Conservation (phyloP, 129 eudicot species). For the Flaveria brownii region DNA sequence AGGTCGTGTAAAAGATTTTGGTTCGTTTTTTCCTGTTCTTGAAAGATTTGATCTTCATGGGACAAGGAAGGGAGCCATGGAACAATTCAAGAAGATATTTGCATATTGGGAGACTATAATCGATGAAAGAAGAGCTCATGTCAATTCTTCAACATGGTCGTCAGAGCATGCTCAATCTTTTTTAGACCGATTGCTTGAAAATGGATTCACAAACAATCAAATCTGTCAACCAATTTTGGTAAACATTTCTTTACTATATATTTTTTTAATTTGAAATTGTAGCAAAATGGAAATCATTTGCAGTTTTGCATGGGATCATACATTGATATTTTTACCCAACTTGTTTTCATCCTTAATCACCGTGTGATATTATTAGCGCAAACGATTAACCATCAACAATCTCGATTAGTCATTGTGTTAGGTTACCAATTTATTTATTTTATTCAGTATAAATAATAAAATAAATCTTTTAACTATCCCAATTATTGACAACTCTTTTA, state of each 20-base stretch:
- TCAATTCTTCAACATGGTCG: constrained; percentile 6
- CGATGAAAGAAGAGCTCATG: background rate
- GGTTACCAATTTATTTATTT: too few species aligned
- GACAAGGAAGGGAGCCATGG: background rate
- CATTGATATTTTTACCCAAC: too few species aligned
- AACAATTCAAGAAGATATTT: background rate
- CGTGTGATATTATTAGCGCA: too few species aligned
- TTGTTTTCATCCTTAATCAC: too few species aligned
- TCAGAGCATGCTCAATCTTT: constrained; percentile 2
- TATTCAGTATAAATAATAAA: too few species aligned
- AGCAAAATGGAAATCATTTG: too few species aligned
- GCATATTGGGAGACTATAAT: constrained; percentile 15
- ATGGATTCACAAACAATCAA: background rate
- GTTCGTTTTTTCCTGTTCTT: constrained; percentile 6
- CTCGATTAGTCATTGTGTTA: too few species aligned
- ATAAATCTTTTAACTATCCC: too few species aligned
- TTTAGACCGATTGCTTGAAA: constrained; percentile 22
- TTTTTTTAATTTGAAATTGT: too few species aligned
- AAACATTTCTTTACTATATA: too few species aligned
- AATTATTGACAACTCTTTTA: background rate
- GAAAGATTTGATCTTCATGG: constrained; percentile 18
- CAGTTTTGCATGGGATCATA: too few species aligned
- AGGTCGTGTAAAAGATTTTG: constrained; percentile 5
- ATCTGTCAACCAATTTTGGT: background rate
- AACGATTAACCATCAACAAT: too few species aligned